Percentiles rank a stretch among this genome's conserved stretches.
Conservation (phyloP, 2,329 filamentous ascomycete species). For the Monilinia vaccinii-corymbosi region DNA sequence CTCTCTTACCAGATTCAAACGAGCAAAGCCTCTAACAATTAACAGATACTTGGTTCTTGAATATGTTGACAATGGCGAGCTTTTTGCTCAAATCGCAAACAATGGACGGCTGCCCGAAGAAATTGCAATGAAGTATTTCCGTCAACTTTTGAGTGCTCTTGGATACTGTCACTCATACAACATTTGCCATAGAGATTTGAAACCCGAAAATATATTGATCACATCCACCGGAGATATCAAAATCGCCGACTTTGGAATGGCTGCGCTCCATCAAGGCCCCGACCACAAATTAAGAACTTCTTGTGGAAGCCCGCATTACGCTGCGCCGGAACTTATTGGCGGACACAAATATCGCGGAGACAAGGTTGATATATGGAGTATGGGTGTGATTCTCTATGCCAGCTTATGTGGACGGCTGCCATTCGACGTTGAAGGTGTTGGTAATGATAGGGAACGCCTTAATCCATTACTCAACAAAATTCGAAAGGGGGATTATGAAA, state of each 20-base stretch:
- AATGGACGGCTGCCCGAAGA: constrained; percentile 68
- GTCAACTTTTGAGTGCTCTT: constrained; percentile 86
- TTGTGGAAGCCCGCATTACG: constrained; percentile 94
- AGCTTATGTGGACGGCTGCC: constrained; percentile 77
- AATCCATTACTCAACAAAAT: constrained; percentile 53
- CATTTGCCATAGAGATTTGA: constrained; percentile 92
- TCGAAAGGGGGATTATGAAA: constrained; percentile 49
- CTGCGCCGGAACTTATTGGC: constrained; percentile 82
- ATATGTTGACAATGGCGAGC: constrained; percentile 64
- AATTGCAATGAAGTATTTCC: constrained; percentile 75
- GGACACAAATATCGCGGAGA: constrained; percentile 72
- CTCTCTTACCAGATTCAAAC: constrained; percentile 10
- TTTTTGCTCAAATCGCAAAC: constrained; percentile 75
- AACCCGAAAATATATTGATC: constrained; percentile 93
- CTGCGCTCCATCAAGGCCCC: constrained; percentile 73
- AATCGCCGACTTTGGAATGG: constrained; percentile 97
- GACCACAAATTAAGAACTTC: constrained; percentile 76
- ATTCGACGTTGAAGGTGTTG: constrained; percentile 49
- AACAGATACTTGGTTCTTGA: constrained; percentile 89
- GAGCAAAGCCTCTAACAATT: constrained; percentile 19
- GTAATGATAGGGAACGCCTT: constrained; percentile 32
- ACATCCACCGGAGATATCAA: constrained; percentile 72
- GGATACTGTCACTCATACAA: constrained; percentile 90
- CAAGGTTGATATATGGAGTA: constrained; percentile 88
- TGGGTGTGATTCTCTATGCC: constrained; percentile 82